Evolutionary conservation across 495 filamentous ascomycete genomes (phyloP).

Genomic region (Chaetomium tenue): DNA sequence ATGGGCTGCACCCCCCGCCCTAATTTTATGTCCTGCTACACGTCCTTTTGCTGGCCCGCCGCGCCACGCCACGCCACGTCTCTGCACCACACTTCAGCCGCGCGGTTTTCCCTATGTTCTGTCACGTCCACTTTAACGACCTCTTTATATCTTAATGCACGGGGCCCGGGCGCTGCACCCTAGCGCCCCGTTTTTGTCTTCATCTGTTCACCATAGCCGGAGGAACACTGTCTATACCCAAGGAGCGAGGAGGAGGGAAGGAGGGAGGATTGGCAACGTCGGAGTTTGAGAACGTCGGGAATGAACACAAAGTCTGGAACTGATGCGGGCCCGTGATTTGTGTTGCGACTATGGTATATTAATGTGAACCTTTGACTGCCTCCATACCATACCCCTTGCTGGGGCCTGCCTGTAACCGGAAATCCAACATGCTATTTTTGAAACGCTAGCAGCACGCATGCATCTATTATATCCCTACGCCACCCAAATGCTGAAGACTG

Average conservation of each 20-base stretch:
- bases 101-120: slow-evolving; percentile 2
- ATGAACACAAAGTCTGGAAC: not conserved
- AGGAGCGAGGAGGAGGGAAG: not conserved
- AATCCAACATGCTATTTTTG: too few species aligned
- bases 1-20: not conserved
- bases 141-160: slow-evolving; percentile 15
- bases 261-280: slow-evolving; percentile 11
- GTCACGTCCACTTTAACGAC: slow-evolving; percentile 18
- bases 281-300: slow-evolving; percentile 12
- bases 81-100: not conserved
- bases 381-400: too few species aligned
- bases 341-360: not conserved
- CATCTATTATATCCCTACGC: too few species aligned
- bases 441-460: too few species aligned
- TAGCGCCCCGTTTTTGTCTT: slow-evolving; percentile 10
- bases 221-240: slow-evolving; percentile 22
- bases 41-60: not conserved
- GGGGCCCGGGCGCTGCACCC: not conserved
- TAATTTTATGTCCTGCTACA: not conserved
- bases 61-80: too few species aligned
- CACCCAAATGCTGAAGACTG: too few species aligned
- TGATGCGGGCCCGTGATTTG: not conserved
- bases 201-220: slow-evolving; percentile 7
- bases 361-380: too few species aligned
- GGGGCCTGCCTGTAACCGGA: too few species aligned